Conservation (phyloP, 106 monocot genomes). For the Allium sativum region DNA sequence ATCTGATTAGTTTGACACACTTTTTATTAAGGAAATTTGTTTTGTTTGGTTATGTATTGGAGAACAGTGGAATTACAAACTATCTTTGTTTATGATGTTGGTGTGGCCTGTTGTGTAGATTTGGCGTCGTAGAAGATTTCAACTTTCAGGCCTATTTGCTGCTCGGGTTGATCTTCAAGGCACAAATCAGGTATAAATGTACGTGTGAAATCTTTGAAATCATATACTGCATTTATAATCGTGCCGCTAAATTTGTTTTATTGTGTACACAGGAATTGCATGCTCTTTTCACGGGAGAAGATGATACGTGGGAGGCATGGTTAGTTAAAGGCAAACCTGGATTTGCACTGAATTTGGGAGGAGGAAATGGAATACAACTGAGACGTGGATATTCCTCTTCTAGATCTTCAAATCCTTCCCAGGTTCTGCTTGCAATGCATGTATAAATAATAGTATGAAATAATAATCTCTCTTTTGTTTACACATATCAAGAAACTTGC, state of each 20-base stretch:
- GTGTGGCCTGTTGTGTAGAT: slow-evolving; percentile 33
- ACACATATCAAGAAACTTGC: too few relatives aligned
- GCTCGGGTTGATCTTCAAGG: slow-evolving; percentile 91
- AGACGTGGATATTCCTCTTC: slow-evolving; percentile 79
- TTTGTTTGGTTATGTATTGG: too few relatives aligned
- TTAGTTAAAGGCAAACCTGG: slow-evolving; percentile 44
- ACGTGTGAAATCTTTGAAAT: not conserved
- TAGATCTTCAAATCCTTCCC: slow-evolving; percentile 66
- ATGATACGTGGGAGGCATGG: slow-evolving; percentile 94
- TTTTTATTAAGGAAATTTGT: too few relatives aligned
- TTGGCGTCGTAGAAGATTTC: slow-evolving; percentile 91
- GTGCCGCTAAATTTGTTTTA: not conserved
- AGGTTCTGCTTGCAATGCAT: slow-evolving; percentile 28
- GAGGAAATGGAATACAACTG: slow-evolving; percentile 49
- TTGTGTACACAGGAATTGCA: slow-evolving; percentile 54
- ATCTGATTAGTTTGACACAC: not conserved
- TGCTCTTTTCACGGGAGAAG: slow-evolving; percentile 99
- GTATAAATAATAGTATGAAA: too few relatives aligned
- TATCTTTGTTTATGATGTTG: not conserved
- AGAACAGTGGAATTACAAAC: too few relatives aligned
- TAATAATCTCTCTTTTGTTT: too few relatives aligned
- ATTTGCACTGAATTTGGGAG: slow-evolving; percentile 28
- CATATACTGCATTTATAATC: not conserved
- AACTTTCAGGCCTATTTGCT: slow-evolving; percentile 95
- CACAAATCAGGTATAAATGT: slow-evolving; percentile 30